Base-by-base conservation (phyloP, 306 rosid species). In the Ormosia emarginata region DNA sequence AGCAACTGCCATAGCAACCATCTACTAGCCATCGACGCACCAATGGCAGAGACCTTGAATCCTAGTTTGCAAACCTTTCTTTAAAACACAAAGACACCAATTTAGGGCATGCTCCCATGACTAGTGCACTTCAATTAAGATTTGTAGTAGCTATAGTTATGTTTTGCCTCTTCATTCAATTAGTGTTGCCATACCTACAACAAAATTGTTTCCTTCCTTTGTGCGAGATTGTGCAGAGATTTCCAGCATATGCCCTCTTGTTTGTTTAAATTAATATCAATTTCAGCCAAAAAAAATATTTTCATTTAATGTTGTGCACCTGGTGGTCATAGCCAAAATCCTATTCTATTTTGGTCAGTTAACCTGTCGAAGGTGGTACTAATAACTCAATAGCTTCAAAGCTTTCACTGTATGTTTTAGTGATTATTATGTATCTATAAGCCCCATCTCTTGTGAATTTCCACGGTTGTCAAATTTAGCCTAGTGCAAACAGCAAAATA, bases 1-100 rank as follows among this genome's bases (percentile, higher is more conserved):
- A 85, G 52, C 91, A 89, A 40, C 88, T 77, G 41, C 90, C 46
- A 30, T 89, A 77, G 15, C 92, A 71, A 81, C 91, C 94, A 82
- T 87, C 98, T 72, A 81, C 89, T 7, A 85, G 94, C 86, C 94
- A 88, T 55, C 88, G 92, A 81, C 95, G 98, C 85, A 73, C 87
- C 17, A 93, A 87, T 81, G 91, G 99, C 95, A 86, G 91, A 82
- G 99, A 95, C 91, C 94, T 93, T 4, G 98, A 95, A 52, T 91
- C 92, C 55, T 98, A 95, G 79, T 87, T 95, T 78, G 87, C 94
- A 29, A 93, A 88, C 77, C 98, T 95, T 43, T 89, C 98, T 65
- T 77, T 95, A 88, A 91, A 89, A 87, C 94, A 91, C 89, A 88
- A 92, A 90, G 99, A 90, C 52, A 80, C 83, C 74, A 91, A 67